These are phyloP conservation scores for Trichosporon ovoides DNA, from an alignment of 1,284 basidiomycete genomes.

Conservation along the genomic window DNA sequence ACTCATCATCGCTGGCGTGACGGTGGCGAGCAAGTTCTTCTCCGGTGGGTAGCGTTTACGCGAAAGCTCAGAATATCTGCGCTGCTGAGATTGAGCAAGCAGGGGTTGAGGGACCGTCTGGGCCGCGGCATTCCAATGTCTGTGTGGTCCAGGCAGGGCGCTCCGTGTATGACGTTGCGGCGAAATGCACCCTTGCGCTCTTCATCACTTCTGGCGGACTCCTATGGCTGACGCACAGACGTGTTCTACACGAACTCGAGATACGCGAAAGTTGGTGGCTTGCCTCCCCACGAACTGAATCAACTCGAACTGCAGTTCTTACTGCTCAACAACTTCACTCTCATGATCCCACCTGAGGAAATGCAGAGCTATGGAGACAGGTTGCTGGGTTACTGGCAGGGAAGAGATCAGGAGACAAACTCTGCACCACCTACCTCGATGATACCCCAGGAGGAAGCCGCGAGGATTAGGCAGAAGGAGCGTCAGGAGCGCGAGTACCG, in stretches of 20 bases:
- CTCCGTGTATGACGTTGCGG: too few species aligned
- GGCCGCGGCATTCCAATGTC: too few species aligned
- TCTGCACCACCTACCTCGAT: background rate
- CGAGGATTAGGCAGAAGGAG: background rate
- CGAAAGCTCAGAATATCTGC: background rate
- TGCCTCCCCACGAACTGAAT: slow-evolving; percentile 90
- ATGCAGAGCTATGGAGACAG: slow-evolving; percentile 94
- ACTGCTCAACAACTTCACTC: slow-evolving; percentile 87
- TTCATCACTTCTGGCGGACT: too few species aligned
- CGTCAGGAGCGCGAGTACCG: slow-evolving; percentile 10
- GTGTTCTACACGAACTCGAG: slow-evolving; percentile 99
- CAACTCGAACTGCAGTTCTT: slow-evolving; percentile 96
- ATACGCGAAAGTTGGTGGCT: slow-evolving; percentile 95
- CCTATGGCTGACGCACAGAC: slow-evolving; percentile 54
- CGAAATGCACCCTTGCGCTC: too few species aligned
- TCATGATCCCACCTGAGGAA: slow-evolving; percentile 84
- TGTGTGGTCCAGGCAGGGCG: too few species aligned
- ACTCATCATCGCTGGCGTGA: slow-evolving; percentile 93
- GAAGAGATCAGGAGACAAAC: slow-evolving; percentile 26
- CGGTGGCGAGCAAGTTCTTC: slow-evolving; percentile 98
- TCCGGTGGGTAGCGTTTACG: slow-evolving; percentile 54
- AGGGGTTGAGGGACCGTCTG: too few species aligned
- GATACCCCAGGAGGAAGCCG: slow-evolving; percentile 4
- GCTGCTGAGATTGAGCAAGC: too few species aligned
- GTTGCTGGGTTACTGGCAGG: slow-evolving; percentile 56